A percentile compares a stretch with the other conserved stretches of the same genome.
phyloP scores from a whole-genome alignment of 306 rosid genomes.

The Dalbergia cultrata region DNA sequence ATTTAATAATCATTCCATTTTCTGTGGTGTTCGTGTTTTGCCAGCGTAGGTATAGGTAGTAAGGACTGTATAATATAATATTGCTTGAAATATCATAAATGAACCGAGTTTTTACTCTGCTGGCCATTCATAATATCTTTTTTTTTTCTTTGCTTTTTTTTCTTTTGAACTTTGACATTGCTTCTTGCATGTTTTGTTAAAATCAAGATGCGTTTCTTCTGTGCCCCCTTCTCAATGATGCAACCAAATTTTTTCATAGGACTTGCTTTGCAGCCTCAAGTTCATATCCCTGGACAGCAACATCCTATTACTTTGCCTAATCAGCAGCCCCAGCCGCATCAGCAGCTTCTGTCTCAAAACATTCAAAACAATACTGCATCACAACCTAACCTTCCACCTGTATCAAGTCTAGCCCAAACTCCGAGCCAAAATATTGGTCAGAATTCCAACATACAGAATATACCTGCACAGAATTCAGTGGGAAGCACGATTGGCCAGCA shows the following conservation, averaged over 20 bases:
- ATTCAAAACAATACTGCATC: conserved; percentile 67
- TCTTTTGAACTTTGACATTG: conserved; percentile 25
- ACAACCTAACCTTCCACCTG: conserved; percentile 57
- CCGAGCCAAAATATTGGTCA: conserved; percentile 71
- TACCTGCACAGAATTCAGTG: conserved; percentile 67
- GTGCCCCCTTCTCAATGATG: conserved; percentile 16
- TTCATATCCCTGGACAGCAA: conserved; percentile 71
- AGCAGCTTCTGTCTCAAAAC: conserved; percentile 73
- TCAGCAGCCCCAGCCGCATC: conserved; percentile 78
- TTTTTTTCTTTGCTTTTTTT: conserved; percentile 8
- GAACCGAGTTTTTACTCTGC: not conserved
- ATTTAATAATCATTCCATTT: not conserved
- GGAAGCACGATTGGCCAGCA: conserved; percentile 76
- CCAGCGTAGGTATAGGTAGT: conserved; percentile 10
- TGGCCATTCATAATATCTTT: conserved; percentile 15
- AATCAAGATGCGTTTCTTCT: conserved; percentile 23
- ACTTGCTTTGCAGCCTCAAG: conserved; percentile 65
- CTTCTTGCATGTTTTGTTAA: conserved; percentile 29
- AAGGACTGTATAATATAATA: conserved; percentile 14
- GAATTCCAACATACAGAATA: conserved; percentile 69
- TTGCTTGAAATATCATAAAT: conserved; percentile 20
- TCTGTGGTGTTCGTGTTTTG: conserved; percentile 3
- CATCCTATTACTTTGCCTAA: conserved; percentile 63
- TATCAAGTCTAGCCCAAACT: conserved; percentile 68
- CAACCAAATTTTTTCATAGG: conserved; percentile 52